Evolutionary conservation across 495 filamentous ascomycete species (phyloP).

Genomic region (Aspergillus sparsus): DNA sequence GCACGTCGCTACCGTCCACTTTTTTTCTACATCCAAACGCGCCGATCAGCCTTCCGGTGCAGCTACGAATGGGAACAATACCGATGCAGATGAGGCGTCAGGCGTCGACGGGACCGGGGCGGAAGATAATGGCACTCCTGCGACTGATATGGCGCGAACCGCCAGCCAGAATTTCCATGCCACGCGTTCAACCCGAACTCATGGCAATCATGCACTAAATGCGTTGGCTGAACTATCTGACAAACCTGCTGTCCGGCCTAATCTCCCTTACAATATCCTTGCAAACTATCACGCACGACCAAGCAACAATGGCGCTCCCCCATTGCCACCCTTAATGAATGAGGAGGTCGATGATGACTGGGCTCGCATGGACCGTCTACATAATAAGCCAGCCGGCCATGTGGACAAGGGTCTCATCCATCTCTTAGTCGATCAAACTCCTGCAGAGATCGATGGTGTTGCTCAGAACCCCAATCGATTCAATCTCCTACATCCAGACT

Average conservation of each 20-base stretch:
- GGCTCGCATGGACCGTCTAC: constrained; percentile 54
- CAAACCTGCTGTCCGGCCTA: constrained; percentile 62
- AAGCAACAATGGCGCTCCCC: constrained; percentile 47
- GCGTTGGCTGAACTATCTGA: constrained; percentile 65
- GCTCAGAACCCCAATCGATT: constrained; percentile 40
- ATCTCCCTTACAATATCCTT: constrained; percentile 61
- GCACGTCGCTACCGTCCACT: constrained; percentile 63
- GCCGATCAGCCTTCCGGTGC: constrained; percentile 43
- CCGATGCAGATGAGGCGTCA: constrained; percentile 47
- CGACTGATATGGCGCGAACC: constrained; percentile 69
- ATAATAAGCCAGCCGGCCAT: constrained; percentile 36
- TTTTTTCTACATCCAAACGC: constrained; percentile 55
- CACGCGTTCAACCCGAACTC: constrained; percentile 67
- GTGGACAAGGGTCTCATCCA: constrained; percentile 43
- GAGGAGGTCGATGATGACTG: constrained; percentile 63
- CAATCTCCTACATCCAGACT: constrained; percentile 45
- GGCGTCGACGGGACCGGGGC: constrained; percentile 46
- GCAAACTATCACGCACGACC: constrained; percentile 51
- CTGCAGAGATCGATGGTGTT: constrained; percentile 35
- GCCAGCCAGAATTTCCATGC: constrained; percentile 65
- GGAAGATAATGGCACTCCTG: constrained; percentile 57
- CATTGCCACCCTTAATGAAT: constrained; percentile 52
- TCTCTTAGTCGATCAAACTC: constrained; percentile 35
- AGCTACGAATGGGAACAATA: constrained; percentile 48
- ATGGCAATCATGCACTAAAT: constrained; percentile 56